Conservation (phyloP, 306 rosid genomes). For the Cercis canadensis region DNA sequence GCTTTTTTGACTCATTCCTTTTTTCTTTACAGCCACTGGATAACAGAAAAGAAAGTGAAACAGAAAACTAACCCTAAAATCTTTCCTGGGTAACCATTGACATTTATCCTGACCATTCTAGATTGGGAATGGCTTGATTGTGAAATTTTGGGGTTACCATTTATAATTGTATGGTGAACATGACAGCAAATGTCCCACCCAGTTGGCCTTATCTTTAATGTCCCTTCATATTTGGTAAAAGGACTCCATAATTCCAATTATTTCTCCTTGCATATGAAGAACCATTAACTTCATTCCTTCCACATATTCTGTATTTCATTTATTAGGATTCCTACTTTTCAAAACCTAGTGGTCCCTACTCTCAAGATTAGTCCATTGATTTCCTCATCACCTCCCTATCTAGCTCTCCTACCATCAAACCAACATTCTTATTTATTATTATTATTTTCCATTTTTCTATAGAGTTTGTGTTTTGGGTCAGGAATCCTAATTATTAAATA, state of each 20-base stretch:
- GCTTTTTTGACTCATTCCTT: slow-evolving; percentile 51
- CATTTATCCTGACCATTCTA: slow-evolving; percentile 46
- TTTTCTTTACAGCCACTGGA: slow-evolving; percentile 49
- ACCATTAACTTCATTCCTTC: slow-evolving; percentile 44
- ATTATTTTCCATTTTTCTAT: neutral
- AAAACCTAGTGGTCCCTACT: slow-evolving; percentile 35
- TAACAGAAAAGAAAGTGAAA: slow-evolving; percentile 45
- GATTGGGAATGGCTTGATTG: slow-evolving; percentile 28
- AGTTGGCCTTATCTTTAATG: slow-evolving; percentile 42
- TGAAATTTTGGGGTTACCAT: slow-evolving; percentile 23
- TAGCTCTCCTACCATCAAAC: slow-evolving; percentile 22
- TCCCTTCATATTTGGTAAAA: slow-evolving; percentile 39
- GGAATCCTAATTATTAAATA: neutral
- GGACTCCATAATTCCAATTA: slow-evolving; percentile 36
- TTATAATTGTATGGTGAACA: slow-evolving; percentile 34
- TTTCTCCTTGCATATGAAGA: slow-evolving; percentile 31
- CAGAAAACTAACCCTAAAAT: slow-evolving; percentile 32
- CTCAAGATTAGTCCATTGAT: slow-evolving; percentile 24
- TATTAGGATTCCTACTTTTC: too few species aligned
- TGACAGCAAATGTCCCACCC: slow-evolving; percentile 37
- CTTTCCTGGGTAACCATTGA: slow-evolving; percentile 39
- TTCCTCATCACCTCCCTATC: slow-evolving; percentile 16
- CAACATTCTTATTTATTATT: slow-evolving; percentile 29
- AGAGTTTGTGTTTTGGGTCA: neutral
- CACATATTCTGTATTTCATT: slow-evolving; percentile 38